phyloP scores from a whole-genome alignment of 1,139 yeast genomes.

The Zygotorulaspora mrakii region DNA sequence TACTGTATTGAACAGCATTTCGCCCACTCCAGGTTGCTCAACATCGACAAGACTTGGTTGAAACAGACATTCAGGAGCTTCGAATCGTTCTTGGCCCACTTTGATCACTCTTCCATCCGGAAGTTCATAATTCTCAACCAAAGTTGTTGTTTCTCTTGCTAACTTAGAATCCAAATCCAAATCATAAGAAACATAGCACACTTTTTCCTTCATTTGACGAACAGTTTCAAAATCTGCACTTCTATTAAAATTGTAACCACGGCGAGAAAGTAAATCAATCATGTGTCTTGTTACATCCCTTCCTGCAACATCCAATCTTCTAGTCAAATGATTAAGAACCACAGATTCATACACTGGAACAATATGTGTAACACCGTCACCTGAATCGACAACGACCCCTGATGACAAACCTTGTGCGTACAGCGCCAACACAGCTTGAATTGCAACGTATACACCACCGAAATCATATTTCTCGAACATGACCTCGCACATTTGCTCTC shows the following conservation, averaged over 20 bases:
- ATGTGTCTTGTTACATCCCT: slow-evolving; percentile 95
- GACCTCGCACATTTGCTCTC: slow-evolving; percentile 92
- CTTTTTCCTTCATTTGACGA: slow-evolving; percentile 93
- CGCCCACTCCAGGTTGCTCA: slow-evolving; percentile 97
- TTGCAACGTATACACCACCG: slow-evolving; percentile 96
- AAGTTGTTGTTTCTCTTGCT: slow-evolving; percentile 88
- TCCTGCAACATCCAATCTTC: slow-evolving; percentile 94
- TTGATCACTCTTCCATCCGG: slow-evolving; percentile 96
- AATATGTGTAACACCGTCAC: slow-evolving; percentile 93
- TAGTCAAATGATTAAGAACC: slow-evolving; percentile 87
- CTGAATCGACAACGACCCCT: slow-evolving; percentile 98
- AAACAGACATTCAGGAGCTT: slow-evolving; percentile 97
- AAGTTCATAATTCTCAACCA: slow-evolving; percentile 85
- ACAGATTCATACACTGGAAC: slow-evolving; percentile 97
- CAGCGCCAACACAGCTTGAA: slow-evolving; percentile 94
- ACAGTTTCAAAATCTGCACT: slow-evolving; percentile 98
- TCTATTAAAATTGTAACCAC: slow-evolving; percentile 97
- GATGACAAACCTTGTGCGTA: slow-evolving; percentile 96
- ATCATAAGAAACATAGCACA: slow-evolving; percentile 93
- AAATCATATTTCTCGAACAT: slow-evolving; percentile 96
- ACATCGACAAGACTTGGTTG: slow-evolving; percentile 96
- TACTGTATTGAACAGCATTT: slow-evolving; percentile 81
- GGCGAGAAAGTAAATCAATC: slow-evolving; percentile 82
- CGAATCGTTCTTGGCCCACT: slow-evolving; percentile 93
- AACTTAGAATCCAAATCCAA: slow-evolving; percentile 82